Conservation (phyloP, 257 asterid species). For the Capsicum baccatum region DNA sequence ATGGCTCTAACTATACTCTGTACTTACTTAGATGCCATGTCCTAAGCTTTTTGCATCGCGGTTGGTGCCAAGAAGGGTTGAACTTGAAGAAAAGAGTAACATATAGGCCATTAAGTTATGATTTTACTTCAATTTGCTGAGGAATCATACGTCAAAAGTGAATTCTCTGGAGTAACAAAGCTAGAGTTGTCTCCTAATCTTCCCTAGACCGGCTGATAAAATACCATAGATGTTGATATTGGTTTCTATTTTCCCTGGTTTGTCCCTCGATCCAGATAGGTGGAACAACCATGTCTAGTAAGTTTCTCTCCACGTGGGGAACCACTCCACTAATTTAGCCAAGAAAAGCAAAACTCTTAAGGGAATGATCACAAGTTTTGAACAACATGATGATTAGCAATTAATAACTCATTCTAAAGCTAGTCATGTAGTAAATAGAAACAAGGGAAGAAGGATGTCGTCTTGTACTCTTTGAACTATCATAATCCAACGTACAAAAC, state of each 20-base stretch:
- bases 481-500: background rate
- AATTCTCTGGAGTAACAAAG: constrained; percentile 61
- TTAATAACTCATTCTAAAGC: background rate
- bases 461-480: background rate
- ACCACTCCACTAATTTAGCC: constrained; percentile 51
- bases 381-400: background rate
- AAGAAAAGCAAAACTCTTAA: background rate
- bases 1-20: too few relatives aligned
- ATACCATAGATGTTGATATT: constrained; percentile 64
- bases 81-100: background rate
- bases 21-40: too few relatives aligned
- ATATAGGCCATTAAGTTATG: background rate
- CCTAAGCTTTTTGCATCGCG: too few relatives aligned
- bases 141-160: constrained; percentile 67
- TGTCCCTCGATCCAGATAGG: constrained; percentile 68
- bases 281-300: constrained; percentile 56
- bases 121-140: constrained; percentile 71
- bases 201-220: constrained; percentile 57
- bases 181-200: constrained; percentile 59
- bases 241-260: constrained; percentile 60
- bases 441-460: background rate
- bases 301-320: constrained; percentile 54
- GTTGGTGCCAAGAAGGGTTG: background rate
- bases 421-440: background rate
- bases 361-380: background rate